Evolutionary conservation across 2,329 filamentous ascomycete genomes (phyloP), one percentile per base, ranked within the genome.

Genomic region (Tolypocladium sp.): DNA sequence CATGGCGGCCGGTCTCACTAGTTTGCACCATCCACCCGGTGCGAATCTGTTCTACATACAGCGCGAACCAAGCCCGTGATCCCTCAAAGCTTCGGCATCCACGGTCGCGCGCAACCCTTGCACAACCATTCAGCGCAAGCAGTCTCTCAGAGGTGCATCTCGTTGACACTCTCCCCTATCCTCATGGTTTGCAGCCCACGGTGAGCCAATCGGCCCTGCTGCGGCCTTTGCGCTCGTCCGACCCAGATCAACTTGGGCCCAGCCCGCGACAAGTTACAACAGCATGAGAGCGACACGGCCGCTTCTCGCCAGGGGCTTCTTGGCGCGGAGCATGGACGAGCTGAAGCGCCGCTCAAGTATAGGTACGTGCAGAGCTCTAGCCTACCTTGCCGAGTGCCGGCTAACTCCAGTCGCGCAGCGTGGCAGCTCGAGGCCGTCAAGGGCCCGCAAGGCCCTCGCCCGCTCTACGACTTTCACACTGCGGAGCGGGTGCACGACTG

Each of bases 361-460:
- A 64, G 80, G 84, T 86, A 73, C 9, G 71, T 38, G 3, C 15
- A 9, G 9, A 41, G 17, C 12, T 5, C 6, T 22, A 30, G 2
- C 10, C 4, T 1, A 2, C 5, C 4, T 7, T 20, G 1, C 10
- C 6, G 3, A 53, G 25, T 15, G 8, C 4, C 13, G 62, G 30
- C 64, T 44, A 5, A n/a, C 17, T 40, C 25, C n/a, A 0, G 2
- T 0, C 2, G 13, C 17, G 57, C 68, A 91, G 90, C 84, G 42
- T 72, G 90, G 63, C 88, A 82, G 57, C 78, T 89, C 65, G 88
- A 92, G 73, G 87, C 82, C 56, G 79, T 91, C 66, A 85, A 84
- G 64, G 81, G 81, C 33, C 83, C 89, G 30, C 80, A 79, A 1
- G 83, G 82, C 30, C 86, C 89, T 1, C 84, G 83, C 60, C 77